These are phyloP conservation scores for Buddleja alternifolia DNA, from an alignment of 257 asterid species.

Conservation along the genomic window DNA sequence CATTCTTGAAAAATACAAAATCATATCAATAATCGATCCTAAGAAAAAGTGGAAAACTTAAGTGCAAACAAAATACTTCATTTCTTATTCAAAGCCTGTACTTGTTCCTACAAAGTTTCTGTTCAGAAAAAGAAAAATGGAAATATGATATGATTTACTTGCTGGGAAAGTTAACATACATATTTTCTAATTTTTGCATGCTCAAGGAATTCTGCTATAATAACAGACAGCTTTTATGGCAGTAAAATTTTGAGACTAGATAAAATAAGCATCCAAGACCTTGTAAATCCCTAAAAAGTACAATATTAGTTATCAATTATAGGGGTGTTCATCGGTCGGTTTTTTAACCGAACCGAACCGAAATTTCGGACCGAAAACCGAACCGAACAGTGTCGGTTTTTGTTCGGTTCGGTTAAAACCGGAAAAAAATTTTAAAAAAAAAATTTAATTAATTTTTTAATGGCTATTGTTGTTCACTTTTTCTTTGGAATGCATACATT, in stretches of 20 bases:
- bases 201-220: background rate
- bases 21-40: slow-evolving; percentile 7
- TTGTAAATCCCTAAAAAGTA: background rate
- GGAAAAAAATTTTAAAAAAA: no score
- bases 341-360: no score
- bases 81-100: background rate
- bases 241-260: slow-evolving; percentile 11
- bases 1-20: slow-evolving; percentile 61
- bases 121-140: background rate
- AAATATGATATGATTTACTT: background rate
- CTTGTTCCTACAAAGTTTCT: background rate
- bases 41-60: background rate
- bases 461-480: no score
- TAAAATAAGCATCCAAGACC: background rate
- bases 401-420: no score
- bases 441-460: no score
- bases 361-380: no score
- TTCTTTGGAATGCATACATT: no score
- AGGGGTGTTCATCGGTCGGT: no score
- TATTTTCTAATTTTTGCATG: background rate
- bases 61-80: background rate
- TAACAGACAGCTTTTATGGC: background rate
- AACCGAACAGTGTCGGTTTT: no score
- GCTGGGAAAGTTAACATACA: slow-evolving; percentile 2
- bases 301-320: no score